These are phyloP conservation scores for Tranzscheliella williamsii DNA, from an alignment of 1,284 basidiomycete species.

Conservation along the genomic window DNA sequence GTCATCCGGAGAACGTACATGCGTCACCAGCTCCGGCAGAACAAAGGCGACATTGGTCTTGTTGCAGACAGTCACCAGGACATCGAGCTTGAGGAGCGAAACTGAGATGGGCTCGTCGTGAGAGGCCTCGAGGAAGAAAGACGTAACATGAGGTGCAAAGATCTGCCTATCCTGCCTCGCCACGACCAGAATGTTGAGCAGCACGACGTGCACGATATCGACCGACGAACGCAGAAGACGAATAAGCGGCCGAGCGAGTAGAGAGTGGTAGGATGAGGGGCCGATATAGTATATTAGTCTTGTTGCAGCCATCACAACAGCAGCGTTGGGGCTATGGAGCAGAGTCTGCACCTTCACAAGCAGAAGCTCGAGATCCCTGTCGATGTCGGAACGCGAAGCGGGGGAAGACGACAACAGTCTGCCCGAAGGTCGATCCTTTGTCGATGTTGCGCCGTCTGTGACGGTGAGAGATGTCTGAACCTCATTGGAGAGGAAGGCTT, in stretches of 20 bases:
- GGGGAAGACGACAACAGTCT: not conserved
- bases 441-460: not conserved
- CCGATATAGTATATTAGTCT: slow-evolving; percentile 26
- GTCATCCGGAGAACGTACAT: slow-evolving; percentile 22
- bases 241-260: slow-evolving; percentile 24
- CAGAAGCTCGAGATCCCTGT: slow-evolving; percentile 50
- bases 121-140: slow-evolving; percentile 42
- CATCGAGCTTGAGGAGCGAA: slow-evolving; percentile 44
- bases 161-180: slow-evolving; percentile 9
- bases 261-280: slow-evolving; percentile 9
- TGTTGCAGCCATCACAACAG: slow-evolving; percentile 40
- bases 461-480: not conserved
- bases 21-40: slow-evolving; percentile 27
- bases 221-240: slow-evolving; percentile 33
- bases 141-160: slow-evolving; percentile 24
- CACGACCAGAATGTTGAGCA: slow-evolving; percentile 32
- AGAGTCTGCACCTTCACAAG: slow-evolving; percentile 37
- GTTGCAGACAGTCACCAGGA: slow-evolving; percentile 32
- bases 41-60: slow-evolving; percentile 8
- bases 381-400: slow-evolving; percentile 6
- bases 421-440: not conserved
- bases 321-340: slow-evolving; percentile 44
- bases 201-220: slow-evolving; percentile 39
- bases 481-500: slow-evolving; percentile 26
- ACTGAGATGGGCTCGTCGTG: slow-evolving; percentile 43